Evolutionary conservation across 2,329 filamentous ascomycete genomes (phyloP), one percentile per base, ranked within the genome.

Genomic region (Alternaria burnsii): DNA sequence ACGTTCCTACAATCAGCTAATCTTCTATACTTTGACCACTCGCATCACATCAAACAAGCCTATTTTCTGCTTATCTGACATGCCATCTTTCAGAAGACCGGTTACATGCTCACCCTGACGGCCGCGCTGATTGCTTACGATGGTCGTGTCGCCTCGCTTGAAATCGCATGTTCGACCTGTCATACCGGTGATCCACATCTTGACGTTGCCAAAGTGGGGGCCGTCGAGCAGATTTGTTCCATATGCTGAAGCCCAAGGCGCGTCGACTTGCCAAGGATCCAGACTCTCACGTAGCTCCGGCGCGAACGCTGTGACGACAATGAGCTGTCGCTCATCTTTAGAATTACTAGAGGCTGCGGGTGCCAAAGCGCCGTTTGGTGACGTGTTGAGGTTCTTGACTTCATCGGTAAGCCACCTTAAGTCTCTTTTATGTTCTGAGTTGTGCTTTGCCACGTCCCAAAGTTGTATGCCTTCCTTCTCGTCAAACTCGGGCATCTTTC

Each of bases 291-390:
- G 62, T 0, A 84, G 64, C n/a, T 78, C 83, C 1, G 87, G 86
- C 2, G 86, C 85, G 67, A 89, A 86, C 54, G 88, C 85, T 0
- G 86, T 88, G 0, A 84, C 80, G 0, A 89, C 80, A 0, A 89
- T 59, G 6, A 87, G 55, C 40, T 67, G 61, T n/a, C 59, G 61
- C 6, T 56, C 50, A 8, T 47, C 24, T n/a, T 54, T 64, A n/a
- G 36, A n/a, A 12, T 36, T 11, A 9, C 43, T 36, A 3, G 55
- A 30, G 7, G 43, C 46, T 10, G 56, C 38, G 6, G 56, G 42
- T 12, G 61, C 47, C n/a, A 52, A 53, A 50, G 65, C 42, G 26
- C 43, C 28, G n/a, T 64, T 36, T 57, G 43, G n/a, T 36, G 63
- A 22, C 52, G 58, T 46, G 61, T 51, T 46, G 63, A 68, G 16